Base-by-base conservation (phyloP, 768 basidiomycete genomes). In the Cystofilobasidium ferigula region DNA sequence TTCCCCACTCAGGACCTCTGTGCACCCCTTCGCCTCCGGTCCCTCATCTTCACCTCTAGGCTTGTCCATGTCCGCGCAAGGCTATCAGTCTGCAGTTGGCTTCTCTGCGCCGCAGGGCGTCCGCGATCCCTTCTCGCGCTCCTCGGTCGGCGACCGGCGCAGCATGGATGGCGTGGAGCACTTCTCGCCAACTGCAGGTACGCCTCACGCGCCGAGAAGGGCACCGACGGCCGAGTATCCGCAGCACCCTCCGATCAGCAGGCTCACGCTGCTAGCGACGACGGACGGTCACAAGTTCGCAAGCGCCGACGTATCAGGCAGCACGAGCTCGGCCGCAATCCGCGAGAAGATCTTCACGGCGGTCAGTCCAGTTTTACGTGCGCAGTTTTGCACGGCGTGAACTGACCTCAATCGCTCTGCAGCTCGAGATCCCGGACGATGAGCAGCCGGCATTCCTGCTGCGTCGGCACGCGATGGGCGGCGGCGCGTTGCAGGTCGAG, bases 381-480 rank as follows among this genome's bases (percentile, higher is more conserved):
- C 8, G 20, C 18, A 26, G 5, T n/a, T n/a, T 26, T n/a, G n/a
- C n/a, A n/a, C n/a, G n/a, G n/a, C n/a, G n/a, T n/a, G n/a, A n/a
- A n/a, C n/a, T n/a, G n/a, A n/a, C n/a, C n/a, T n/a, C n/a, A n/a
- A n/a, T n/a, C n/a, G n/a, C n/a, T n/a, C n/a, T 13, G 12, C 61
- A 76, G 73, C 67, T 77, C 22, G 74, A 74, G 16, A 74, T 97
- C 48, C 80, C 81, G 42, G 89, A 90, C 71, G 92, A 93, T 67
- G 89, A 94, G 64, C 85, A 87, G 73, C 75, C 80, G 10, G 83
- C 81, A 34, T 85, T 86, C 73, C 83, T 85, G 30, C 86, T 98
- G 62, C 91, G 88, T 78, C 86, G 85, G 68, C 94, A 91, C 0
- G 87, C 89, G 76, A 86, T 95, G 71, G 88, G 87, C 66, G 81